phyloP scores from a whole-genome alignment of 108 stramenopile species.

The Epipyxis sp. region DNA sequence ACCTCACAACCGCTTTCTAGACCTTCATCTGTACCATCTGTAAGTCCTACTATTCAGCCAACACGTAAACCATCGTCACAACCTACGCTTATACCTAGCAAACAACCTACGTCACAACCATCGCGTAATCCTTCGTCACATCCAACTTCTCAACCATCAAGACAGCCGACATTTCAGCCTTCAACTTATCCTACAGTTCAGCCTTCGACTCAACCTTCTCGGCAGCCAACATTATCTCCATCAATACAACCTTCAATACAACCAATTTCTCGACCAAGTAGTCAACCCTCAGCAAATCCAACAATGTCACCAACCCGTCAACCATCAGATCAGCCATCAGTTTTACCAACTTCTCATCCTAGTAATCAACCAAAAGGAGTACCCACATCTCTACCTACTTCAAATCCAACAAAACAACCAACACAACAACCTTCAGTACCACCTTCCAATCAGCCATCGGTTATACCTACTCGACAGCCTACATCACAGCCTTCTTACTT shows the following conservation, averaged over 20 bases:
- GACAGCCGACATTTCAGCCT: not conserved
- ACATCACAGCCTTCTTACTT: no score
- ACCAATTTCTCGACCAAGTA: conserved; percentile 3
- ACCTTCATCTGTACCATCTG: not conserved
- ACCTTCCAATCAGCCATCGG: no score
- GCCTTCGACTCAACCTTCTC: conserved; percentile 9
- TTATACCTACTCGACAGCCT: no score
- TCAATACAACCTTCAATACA: not conserved
- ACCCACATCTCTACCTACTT: no score
- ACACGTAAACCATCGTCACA: not conserved
- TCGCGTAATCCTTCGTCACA: not conserved
- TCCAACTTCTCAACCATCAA: conserved; percentile 1
- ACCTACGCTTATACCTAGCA: not conserved
- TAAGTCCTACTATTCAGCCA: not conserved
- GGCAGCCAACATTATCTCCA: no score
- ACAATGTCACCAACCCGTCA: no score
- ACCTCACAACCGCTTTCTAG: not conserved
- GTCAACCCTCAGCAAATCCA: conserved; percentile 23
- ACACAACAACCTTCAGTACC: no score
- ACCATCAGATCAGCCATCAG: no score
- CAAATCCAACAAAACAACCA: no score
- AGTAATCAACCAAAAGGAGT: no score
- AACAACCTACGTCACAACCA: not conserved
- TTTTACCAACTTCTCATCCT: no score
- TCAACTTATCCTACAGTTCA: conserved; percentile 3